phyloP scores from a whole-genome alignment of 106 monocot genomes.

The Ottelia alismoides region DNA sequence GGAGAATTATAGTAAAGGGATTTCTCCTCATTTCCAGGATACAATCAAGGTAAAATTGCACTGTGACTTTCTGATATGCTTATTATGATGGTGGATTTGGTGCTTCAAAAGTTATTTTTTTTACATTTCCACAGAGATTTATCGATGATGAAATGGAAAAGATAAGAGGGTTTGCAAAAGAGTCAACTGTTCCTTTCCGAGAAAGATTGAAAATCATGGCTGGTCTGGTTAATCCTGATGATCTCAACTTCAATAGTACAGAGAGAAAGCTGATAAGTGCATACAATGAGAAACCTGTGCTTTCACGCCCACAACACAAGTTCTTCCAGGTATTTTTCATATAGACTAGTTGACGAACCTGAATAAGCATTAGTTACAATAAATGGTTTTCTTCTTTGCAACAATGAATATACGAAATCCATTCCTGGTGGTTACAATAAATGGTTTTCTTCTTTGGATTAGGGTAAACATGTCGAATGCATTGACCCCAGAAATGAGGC shows the following conservation, averaged over 20 bases:
- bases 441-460: no score
- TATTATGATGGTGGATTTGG: neutral
- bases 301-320: constrained; percentile 80
- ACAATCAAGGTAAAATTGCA: constrained; percentile 35
- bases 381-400: no score
- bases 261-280: constrained; percentile 74
- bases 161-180: constrained; percentile 58
- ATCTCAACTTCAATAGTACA: constrained; percentile 49
- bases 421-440: no score
- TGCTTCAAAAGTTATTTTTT: neutral
- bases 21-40: constrained; percentile 59
- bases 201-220: constrained; percentile 83
- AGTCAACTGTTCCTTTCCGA: constrained; percentile 51
- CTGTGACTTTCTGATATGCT: neutral
- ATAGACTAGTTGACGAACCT: no score
- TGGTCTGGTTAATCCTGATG: constrained; percentile 77
- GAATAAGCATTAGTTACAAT: no score
- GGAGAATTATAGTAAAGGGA: constrained; percentile 52
- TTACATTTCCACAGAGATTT: constrained; percentile 41
- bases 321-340: constrained; percentile 76
- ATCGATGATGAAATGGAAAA: constrained; percentile 75
- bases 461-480: no score
- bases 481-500: no score
- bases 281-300: constrained; percentile 86
- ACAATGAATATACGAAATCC: no score